These are phyloP conservation scores for Rusavskia elegans DNA, from an alignment of 495 filamentous ascomycete genomes.

Conservation along the genomic window DNA sequence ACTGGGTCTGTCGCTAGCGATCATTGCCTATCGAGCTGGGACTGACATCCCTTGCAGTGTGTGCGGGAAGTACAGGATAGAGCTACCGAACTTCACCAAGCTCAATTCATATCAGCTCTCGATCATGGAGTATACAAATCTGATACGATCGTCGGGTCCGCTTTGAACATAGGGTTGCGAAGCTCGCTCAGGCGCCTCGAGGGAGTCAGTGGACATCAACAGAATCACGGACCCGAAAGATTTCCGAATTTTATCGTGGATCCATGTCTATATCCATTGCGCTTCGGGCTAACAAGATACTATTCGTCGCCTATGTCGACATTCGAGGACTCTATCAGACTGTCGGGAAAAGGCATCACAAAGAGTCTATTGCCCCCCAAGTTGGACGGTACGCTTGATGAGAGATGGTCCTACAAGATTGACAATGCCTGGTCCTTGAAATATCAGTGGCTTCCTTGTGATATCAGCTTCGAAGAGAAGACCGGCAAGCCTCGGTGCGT, in stretches of 20 bases:
- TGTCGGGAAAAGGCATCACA: slow-evolving; percentile 16
- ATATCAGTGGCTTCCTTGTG: slow-evolving; percentile 26
- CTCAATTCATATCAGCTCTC: slow-evolving; percentile 5
- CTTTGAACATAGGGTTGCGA: slow-evolving; percentile 20
- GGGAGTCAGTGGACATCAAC: slow-evolving; percentile 3
- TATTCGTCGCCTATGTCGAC: slow-evolving; percentile 15
- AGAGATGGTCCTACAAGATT: slow-evolving; percentile 18
- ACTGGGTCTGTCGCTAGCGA: slow-evolving; percentile 1
- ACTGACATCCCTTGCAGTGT: slow-evolving; percentile 8
- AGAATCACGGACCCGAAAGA: slow-evolving; percentile 10
- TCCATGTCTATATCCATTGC: slow-evolving; percentile 27
- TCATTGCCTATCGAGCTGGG: not conserved
- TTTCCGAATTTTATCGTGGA: slow-evolving; percentile 22
- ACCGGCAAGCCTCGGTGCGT: not conserved
- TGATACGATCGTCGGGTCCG: slow-evolving; percentile 7
- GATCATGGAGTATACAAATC: slow-evolving; percentile 19
- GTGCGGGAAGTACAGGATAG: slow-evolving; percentile 12
- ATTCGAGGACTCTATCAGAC: slow-evolving; percentile 15
- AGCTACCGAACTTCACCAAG: slow-evolving; percentile 1
- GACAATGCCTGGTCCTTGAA: slow-evolving; percentile 27
- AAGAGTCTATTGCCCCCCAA: slow-evolving; percentile 5
- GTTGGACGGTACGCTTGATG: slow-evolving; percentile 11
- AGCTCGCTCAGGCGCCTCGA: slow-evolving; percentile 12
- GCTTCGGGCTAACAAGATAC: slow-evolving; percentile 24
- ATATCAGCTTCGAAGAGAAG: slow-evolving; percentile 17